Percentiles rank a stretch among this genome's conserved stretches.
These are phyloP conservation scores for Globisporangium acanthophoron DNA, from an alignment of 352 stramenopile genomes.

Conservation along the genomic window DNA sequence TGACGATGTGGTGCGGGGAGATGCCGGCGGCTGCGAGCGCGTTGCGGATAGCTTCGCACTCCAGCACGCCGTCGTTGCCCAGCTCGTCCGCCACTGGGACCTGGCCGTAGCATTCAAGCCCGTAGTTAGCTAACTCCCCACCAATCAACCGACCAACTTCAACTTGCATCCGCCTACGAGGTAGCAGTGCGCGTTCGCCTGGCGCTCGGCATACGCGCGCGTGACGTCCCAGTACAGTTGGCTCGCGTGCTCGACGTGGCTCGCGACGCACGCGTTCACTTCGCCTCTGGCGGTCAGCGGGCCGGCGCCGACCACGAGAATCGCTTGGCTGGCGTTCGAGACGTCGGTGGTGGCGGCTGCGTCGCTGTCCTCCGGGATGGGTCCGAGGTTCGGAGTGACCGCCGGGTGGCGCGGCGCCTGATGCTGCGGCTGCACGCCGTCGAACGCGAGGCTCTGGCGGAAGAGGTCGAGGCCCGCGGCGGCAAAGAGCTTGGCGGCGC, in stretches of 20 bases:
- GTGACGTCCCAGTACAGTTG: conserved; percentile 56
- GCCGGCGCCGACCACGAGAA: conserved; percentile 42
- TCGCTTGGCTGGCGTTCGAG: conserved; percentile 26
- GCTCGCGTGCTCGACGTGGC: conserved; percentile 33
- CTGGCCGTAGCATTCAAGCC: conserved; percentile 8
- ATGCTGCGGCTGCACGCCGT: conserved; percentile 31
- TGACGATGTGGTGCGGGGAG: conserved; percentile 62
- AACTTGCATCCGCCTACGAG: conserved; percentile 15
- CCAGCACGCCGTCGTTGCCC: conserved; percentile 29
- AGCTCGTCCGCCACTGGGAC: conserved; percentile 35
- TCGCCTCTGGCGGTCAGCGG: conserved; percentile 23
- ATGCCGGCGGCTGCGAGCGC: conserved; percentile 44
- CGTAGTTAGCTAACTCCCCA: too few species aligned
- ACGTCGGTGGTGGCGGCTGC: background rate
- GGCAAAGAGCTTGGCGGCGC: conserved; percentile 29
- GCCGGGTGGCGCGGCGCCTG: conserved; percentile 35
- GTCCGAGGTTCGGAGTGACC: conserved; percentile 41
- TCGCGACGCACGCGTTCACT: conserved; percentile 20
- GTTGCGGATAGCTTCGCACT: conserved; percentile 48
- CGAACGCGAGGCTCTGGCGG: conserved; percentile 44
- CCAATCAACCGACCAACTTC: too few species aligned
- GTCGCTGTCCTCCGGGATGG: conserved; percentile 45
- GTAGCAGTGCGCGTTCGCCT: conserved; percentile 35
- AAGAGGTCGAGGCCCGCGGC: conserved; percentile 61
- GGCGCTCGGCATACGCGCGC: conserved; percentile 28